Percentiles rank a stretch among this genome's conserved stretches.
Evolutionary conservation across 1,284 basidiomycete genomes (phyloP).

Genomic region (Xerocomus nothofagi): DNA sequence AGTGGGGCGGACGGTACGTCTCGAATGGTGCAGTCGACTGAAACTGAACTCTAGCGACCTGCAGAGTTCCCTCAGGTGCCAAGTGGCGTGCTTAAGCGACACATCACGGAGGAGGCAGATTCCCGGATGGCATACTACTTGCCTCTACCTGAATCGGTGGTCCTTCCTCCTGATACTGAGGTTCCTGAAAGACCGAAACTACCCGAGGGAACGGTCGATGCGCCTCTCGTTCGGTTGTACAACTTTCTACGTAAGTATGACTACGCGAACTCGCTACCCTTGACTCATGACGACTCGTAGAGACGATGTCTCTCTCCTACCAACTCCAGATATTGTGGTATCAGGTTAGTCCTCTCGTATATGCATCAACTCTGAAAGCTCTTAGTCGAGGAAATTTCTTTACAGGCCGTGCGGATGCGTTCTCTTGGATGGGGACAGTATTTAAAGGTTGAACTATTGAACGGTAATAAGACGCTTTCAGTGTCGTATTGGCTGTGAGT

Average conservation of each 20-base stretch:
- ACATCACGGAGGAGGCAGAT: slow-evolving; percentile 73
- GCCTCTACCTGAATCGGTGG: slow-evolving; percentile 43
- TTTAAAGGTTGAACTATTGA: slow-evolving; percentile 61
- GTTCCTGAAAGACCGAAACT: slow-evolving; percentile 53
- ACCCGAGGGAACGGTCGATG: slow-evolving; percentile 60
- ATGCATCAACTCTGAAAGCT: neutral
- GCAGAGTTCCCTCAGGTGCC: slow-evolving; percentile 72
- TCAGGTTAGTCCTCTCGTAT: slow-evolving; percentile 48
- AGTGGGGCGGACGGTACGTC: slow-evolving; percentile 65
- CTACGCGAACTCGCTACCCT: neutral
- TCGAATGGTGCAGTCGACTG: neutral
- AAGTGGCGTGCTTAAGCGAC: slow-evolving; percentile 59
- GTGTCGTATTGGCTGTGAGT: slow-evolving; percentile 78
- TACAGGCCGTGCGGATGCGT: slow-evolving; percentile 66
- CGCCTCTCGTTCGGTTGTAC: slow-evolving; percentile 75
- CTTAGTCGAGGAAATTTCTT: neutral
- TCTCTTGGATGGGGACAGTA: slow-evolving; percentile 78
- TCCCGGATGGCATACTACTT: slow-evolving; percentile 62
- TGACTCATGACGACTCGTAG: slow-evolving; percentile 38
- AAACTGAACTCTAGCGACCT: neutral
- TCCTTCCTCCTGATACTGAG: slow-evolving; percentile 44
- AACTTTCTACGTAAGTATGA: slow-evolving; percentile 74
- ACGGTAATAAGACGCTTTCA: slow-evolving; percentile 62
- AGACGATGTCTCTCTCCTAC: slow-evolving; percentile 84
- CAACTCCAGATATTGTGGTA: slow-evolving; percentile 81